phyloP scores from a whole-genome alignment of 2,329 filamentous ascomycete genomes.

The Fusarium setosum region DNA sequence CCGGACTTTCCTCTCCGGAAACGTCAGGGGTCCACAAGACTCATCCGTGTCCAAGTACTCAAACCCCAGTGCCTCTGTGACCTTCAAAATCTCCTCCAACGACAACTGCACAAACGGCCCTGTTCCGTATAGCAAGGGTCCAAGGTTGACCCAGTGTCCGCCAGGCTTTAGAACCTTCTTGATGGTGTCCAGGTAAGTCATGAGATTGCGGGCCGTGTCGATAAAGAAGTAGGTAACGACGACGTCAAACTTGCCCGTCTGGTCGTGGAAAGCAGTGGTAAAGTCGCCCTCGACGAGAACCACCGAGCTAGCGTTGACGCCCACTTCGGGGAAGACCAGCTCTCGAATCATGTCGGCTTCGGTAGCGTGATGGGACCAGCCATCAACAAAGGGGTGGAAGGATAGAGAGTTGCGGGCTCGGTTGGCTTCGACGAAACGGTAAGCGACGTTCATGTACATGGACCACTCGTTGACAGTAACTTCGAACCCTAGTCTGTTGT shows the following conservation, averaged over 20 bases:
- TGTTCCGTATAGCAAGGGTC: slow-evolving; percentile 66
- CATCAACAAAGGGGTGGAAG: slow-evolving; percentile 65
- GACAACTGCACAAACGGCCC: slow-evolving; percentile 65
- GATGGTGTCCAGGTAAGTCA: slow-evolving; percentile 66
- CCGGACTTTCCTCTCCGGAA: slow-evolving; percentile 54
- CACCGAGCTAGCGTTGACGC: slow-evolving; percentile 50
- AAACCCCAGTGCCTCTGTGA: slow-evolving; percentile 63
- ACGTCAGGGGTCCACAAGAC: slow-evolving; percentile 55
- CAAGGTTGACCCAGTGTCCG: slow-evolving; percentile 67
- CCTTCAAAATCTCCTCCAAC: slow-evolving; percentile 62
- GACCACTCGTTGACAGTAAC: slow-evolving; percentile 69
- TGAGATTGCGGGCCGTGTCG: slow-evolving; percentile 67
- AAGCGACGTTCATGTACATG: slow-evolving; percentile 66
- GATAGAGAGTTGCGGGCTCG: slow-evolving; percentile 37
- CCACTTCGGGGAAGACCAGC: slow-evolving; percentile 58
- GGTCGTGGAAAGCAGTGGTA: slow-evolving; percentile 52
- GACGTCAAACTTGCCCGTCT: slow-evolving; percentile 54
- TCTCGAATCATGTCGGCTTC: slow-evolving; percentile 58
- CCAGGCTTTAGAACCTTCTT: slow-evolving; percentile 57
- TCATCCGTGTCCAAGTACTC: slow-evolving; percentile 57
- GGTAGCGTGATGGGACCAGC: slow-evolving; percentile 66
- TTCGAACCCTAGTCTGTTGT: slow-evolving; percentile 52
- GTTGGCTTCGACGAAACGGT: slow-evolving; percentile 58
- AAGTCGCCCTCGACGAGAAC: slow-evolving; percentile 68
- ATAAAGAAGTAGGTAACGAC: slow-evolving; percentile 70